Conservation (phyloP, 129 eudicot species). For the Centella asiatica region DNA sequence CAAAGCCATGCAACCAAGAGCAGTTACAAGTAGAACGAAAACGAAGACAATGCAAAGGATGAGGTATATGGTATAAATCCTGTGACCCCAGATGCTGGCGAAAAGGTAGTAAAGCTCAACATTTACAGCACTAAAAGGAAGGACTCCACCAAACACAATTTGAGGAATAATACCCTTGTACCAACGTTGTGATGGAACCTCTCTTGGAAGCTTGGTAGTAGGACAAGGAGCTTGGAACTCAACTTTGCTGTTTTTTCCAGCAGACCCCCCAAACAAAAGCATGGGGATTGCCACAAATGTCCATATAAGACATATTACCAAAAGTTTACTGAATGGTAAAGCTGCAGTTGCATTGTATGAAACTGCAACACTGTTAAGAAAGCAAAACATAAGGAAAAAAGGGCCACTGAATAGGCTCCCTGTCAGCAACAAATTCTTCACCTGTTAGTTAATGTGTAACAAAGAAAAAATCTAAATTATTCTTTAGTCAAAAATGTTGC, state of each 20-base stretch:
- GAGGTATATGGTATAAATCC: conserved; percentile 51
- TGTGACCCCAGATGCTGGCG: conserved; percentile 63
- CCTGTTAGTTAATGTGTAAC: no score
- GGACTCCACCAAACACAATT: conserved; percentile 58
- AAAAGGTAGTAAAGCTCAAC: conserved; percentile 49
- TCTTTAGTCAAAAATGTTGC: no score
- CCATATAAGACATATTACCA: conserved; percentile 44
- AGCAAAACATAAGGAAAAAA: conserved; percentile 39
- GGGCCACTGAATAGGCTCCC: conserved; percentile 43
- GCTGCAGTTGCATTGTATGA: conserved; percentile 43
- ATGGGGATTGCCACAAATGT: conserved; percentile 39
- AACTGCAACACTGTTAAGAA: conserved; percentile 41
- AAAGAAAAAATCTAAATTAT: no score
- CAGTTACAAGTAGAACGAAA: conserved; percentile 41
- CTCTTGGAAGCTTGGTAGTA: conserved; percentile 43
- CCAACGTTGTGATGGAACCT: conserved; percentile 51
- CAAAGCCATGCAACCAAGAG: conserved; percentile 42
- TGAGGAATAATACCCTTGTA: conserved; percentile 47
- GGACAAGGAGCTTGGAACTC: conserved; percentile 47
- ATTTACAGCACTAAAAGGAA: conserved; percentile 52
- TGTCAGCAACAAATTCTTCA: conserved; percentile 34
- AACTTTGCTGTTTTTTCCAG: conserved; percentile 43
- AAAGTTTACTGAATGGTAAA: conserved; percentile 38
- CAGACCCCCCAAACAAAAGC: conserved; percentile 43
- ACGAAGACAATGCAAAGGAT: conserved; percentile 45